Evolutionary conservation across 2,329 filamentous ascomycete species (phyloP).

Genomic region (Stagonosporopsis cucurbitacearum): DNA sequence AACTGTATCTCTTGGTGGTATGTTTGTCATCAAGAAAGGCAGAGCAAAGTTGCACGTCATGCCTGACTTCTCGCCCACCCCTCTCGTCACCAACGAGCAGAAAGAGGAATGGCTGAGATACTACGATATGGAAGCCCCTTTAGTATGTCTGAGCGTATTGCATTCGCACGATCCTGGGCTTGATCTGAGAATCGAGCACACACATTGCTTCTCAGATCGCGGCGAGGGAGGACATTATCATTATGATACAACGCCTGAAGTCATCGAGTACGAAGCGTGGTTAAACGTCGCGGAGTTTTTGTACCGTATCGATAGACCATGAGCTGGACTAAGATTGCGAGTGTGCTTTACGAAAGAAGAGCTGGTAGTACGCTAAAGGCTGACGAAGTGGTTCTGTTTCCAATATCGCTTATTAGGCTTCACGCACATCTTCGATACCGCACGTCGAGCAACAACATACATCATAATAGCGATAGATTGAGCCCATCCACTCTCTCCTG

Average conservation of each 20-base stretch:
- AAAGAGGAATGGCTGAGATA: conserved; percentile 23
- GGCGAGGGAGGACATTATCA: conserved; percentile 56
- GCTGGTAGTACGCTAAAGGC: not conserved
- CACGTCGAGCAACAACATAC: not conserved
- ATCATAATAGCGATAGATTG: not conserved
- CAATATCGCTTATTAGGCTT: conserved; percentile 1
- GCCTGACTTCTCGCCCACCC: conserved; percentile 23
- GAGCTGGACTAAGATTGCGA: not conserved
- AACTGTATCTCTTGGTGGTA: conserved; percentile 23
- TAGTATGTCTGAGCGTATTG: conserved; percentile 25
- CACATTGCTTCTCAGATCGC: conserved; percentile 52
- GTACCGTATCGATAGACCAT: conserved; percentile 49
- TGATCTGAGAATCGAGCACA: conserved; percentile 56
- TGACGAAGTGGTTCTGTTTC: not conserved
- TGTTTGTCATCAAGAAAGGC: conserved; percentile 21
- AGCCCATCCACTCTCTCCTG: not conserved
- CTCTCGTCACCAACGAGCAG: conserved; percentile 15
- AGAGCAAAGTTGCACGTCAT: conserved; percentile 23
- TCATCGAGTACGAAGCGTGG: conserved; percentile 57
- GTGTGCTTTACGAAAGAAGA: not conserved
- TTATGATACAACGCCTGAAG: conserved; percentile 43
- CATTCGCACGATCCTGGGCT: conserved; percentile 50
- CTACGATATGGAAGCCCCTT: conserved; percentile 22
- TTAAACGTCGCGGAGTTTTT: conserved; percentile 53
- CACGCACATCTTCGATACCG: not conserved